Evolutionary conservation across 371 early-diverging fungal genomes (phyloP).

Genomic region (Dichotomocladium elegans): DNA sequence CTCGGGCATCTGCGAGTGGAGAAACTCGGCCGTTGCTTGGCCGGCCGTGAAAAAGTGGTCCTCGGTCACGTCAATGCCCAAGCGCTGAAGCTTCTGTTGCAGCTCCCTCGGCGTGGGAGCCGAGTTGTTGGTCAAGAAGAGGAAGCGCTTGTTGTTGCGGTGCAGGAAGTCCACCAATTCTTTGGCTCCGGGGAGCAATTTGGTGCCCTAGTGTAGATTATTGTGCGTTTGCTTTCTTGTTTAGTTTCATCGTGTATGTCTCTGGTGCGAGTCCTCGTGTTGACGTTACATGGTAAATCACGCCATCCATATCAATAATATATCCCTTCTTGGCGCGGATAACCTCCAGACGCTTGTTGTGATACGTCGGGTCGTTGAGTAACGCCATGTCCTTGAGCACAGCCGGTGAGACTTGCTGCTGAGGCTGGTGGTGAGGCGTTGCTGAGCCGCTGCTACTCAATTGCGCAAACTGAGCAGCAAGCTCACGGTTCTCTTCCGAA

Average conservation of each 20-base stretch:
- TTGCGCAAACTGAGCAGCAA: constrained; percentile 8
- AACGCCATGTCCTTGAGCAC: constrained; percentile 35
- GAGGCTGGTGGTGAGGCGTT: constrained; percentile 5
- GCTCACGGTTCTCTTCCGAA: constrained; percentile 5
- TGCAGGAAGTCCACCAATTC: constrained; percentile 62
- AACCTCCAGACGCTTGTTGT: constrained; percentile 43
- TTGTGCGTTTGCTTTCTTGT: neutral
- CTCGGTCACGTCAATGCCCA: constrained; percentile 58
- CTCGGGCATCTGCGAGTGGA: constrained; percentile 58
- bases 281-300: constrained; percentile 57
- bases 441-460: constrained; percentile 2
- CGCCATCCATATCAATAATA: constrained; percentile 70
- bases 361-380: constrained; percentile 37
- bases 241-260: neutral
- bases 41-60: constrained; percentile 65
- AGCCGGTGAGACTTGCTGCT: constrained; percentile 10
- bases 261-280: neutral
- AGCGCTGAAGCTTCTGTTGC: constrained; percentile 53
- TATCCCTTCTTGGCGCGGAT: constrained; percentile 62
- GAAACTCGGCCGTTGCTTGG: constrained; percentile 62
- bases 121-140: constrained; percentile 71
- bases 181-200: constrained; percentile 54
- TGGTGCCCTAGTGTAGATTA: constrained; percentile 37
- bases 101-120: constrained; percentile 69
- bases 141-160: constrained; percentile 55